phyloP scores from a whole-genome alignment of 2,329 filamentous ascomycete species.

The Cercospora sojina region DNA sequence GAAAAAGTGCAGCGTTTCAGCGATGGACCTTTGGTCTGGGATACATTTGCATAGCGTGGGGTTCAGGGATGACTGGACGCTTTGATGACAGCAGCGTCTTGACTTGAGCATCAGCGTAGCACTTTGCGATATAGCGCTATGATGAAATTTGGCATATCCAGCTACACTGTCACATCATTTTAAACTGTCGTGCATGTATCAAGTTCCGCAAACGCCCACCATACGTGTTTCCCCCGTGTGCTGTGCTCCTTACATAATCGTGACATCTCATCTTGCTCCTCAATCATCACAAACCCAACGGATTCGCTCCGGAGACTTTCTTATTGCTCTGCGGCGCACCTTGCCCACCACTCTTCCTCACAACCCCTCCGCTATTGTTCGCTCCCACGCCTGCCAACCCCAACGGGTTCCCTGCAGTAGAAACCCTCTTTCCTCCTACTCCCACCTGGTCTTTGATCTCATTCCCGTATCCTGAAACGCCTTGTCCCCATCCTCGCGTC shows the following conservation, averaged over 20 bases:
- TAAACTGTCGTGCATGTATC: not conserved
- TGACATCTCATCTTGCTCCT: not conserved
- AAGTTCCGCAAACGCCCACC: not conserved
- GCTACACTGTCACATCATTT: not conserved
- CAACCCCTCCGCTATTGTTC: slow-evolving; percentile 20
- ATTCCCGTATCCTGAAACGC: slow-evolving; percentile 52
- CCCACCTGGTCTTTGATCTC: slow-evolving; percentile 50
- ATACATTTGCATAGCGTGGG: slow-evolving; percentile 22
- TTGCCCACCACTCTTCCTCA: slow-evolving; percentile 28
- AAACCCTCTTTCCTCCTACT: slow-evolving; percentile 45
- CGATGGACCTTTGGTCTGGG: slow-evolving; percentile 14
- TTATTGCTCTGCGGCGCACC: slow-evolving; percentile 19
- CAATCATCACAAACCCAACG: slow-evolving; percentile 41
- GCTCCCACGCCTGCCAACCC: slow-evolving; percentile 40
- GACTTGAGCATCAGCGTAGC: slow-evolving; percentile 27
- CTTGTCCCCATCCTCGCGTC: slow-evolving; percentile 49
- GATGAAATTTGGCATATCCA: not conserved
- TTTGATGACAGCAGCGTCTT: slow-evolving; percentile 20
- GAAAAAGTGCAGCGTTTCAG: slow-evolving; percentile 20
- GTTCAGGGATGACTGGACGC: slow-evolving; percentile 25
- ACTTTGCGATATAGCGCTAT: not conserved
- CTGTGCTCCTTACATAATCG: not conserved
- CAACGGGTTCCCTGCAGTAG: slow-evolving; percentile 49
- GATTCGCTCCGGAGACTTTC: slow-evolving; percentile 42
- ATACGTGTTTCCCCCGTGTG: not conserved